Conservation (phyloP, 345 rosid genomes). For the Eucalyptus tenuipes region DNA sequence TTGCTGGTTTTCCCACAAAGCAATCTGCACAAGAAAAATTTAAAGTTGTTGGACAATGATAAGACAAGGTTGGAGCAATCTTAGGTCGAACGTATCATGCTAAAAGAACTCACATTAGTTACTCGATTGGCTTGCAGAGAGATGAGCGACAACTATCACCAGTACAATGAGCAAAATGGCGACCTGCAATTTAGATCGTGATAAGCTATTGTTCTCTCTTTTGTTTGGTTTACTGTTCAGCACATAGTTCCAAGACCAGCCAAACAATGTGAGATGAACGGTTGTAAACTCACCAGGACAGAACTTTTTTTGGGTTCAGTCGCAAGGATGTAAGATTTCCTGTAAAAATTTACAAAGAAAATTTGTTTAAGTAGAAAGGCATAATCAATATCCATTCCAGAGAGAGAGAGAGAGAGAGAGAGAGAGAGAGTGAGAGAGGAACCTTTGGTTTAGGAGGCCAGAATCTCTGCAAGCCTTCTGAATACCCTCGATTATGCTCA, state of each 20-base stretch:
- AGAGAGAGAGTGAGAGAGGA: not conserved
- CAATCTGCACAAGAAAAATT: not conserved
- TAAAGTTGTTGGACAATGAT: not conserved
- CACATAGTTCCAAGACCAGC: not conserved
- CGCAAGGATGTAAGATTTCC: constrained; percentile 18
- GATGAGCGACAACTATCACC: not conserved
- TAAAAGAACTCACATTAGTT: not conserved
- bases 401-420: too few species aligned
- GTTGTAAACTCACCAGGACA: constrained; percentile 8
- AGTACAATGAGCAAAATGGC: not conserved
- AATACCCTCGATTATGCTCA: constrained; percentile 45
- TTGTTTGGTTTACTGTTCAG: not conserved
- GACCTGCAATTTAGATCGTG: not conserved
- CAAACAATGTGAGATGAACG: not conserved
- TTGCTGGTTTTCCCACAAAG: not conserved
- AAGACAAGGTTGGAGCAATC: not conserved
- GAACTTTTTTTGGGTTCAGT: constrained; percentile 6
- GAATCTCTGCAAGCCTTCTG: constrained; percentile 53
- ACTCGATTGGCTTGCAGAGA: not conserved
- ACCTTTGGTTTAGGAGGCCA: constrained; percentile 49
- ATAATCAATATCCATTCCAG: not conserved
- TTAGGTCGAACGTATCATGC: not conserved
- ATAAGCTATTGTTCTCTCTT: not conserved
- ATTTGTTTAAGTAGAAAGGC: not conserved
- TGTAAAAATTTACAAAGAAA: not conserved